Base-by-base conservation (phyloP, 805 yeast genomes). In the Trichomonascus vanleenenianus region DNA sequence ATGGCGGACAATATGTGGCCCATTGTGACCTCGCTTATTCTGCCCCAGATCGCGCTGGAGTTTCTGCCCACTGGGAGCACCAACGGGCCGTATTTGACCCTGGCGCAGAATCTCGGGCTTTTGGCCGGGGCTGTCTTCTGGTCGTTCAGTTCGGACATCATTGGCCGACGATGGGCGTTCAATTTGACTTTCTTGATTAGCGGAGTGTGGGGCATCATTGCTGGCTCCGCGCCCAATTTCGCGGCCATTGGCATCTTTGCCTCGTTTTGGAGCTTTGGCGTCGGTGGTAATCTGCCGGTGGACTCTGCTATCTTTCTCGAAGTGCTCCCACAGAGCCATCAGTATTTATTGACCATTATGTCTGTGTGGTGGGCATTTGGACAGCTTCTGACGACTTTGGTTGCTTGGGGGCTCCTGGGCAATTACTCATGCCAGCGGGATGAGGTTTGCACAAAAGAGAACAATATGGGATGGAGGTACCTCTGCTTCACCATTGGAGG, bases 311-410 rank as follows among this genome's bases (percentile, higher is more conserved):
- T 73, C 12, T 73, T 73, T 52, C 55, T 75, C 33, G 79, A 76
- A 54, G 73, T 68, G 46, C 60, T 76, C 42, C 81, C 81, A 3
- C 61, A 64, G 36, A 69, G 66, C 40, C 60, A 70, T 50, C 76
- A 74, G 50, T 76, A 69, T 66, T 56, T 75, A 47, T 66, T 72
- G 44, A 75, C 81, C 2, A 64, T 74, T 34, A 68, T 76, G 59
- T 75, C 79, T 27, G 62, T 69, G 31, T 78, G 72, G 75, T 78
- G 83, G 83, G 78, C 80, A 34, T 65, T 78, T 40, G 82, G 82
- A 32, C 81, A 78, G 56, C 69, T 78, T 3, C 61, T 76, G 35
- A 70, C 77, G 6, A 66, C 65, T 30, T 57, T 76, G 15, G 52
- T 76, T 35, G 72, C 79, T 2, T 78, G 80, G 78, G 81, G 76